Percentiles rank a stretch among this genome's conserved stretches.
Conservation (phyloP, 2,329 filamentous ascomycete genomes). For the Onygenales sp. region DNA sequence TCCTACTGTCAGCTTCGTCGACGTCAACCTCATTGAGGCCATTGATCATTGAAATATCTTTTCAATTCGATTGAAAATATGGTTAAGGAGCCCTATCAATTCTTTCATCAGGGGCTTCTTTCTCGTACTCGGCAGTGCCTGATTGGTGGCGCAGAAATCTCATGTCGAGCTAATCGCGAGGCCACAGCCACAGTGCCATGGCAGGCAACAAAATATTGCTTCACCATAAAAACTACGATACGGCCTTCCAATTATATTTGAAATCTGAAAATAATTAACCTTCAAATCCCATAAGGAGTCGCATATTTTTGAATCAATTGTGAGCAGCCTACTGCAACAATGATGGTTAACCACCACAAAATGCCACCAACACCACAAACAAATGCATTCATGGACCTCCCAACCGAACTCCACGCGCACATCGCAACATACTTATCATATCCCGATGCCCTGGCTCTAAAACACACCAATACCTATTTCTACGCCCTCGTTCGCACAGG, state of each 20-base stretch:
- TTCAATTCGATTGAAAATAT: too few relatives aligned
- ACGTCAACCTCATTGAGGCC: too few relatives aligned
- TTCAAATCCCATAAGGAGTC: too few relatives aligned
- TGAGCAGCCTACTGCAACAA: neutral
- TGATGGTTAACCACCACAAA: neutral
- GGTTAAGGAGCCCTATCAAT: too few relatives aligned
- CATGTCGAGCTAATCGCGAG: neutral
- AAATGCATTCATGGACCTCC: conserved; percentile 40
- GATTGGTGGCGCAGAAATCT: neutral
- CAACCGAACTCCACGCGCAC: conserved; percentile 57
- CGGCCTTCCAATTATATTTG: too few relatives aligned
- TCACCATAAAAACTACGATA: too few relatives aligned
- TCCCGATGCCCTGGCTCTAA: conserved; percentile 61
- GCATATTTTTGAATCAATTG: too few relatives aligned
- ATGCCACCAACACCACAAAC: neutral
- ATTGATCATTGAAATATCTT: too few relatives aligned
- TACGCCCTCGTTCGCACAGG: conserved; percentile 57
- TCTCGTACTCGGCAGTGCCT: neutral
- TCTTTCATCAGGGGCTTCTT: too few relatives aligned
- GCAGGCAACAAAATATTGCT: conserved; percentile 1
- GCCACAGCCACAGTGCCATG: neutral
- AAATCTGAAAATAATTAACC: too few relatives aligned
- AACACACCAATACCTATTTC: conserved; percentile 57
- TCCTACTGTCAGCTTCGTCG: too few relatives aligned
- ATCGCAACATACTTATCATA: conserved; percentile 55